These are phyloP conservation scores for Penicillium sp. DNA, from an alignment of 2,329 filamentous ascomycete genomes.

Conservation along the genomic window DNA sequence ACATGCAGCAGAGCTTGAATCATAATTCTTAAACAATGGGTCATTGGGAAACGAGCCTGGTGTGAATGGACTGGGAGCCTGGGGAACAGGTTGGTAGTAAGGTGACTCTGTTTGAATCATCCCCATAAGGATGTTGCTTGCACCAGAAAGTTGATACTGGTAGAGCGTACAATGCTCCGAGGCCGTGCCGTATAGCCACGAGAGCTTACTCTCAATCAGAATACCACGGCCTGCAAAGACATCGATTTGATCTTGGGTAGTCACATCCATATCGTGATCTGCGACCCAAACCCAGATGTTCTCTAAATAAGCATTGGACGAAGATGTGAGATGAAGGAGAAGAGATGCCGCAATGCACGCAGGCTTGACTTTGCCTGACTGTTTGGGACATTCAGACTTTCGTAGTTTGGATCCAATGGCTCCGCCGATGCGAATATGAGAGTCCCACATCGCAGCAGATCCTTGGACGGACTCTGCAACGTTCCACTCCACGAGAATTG, in stretches of 20 bases:
- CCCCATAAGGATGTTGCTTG: conserved; percentile 51
- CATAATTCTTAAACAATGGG: conserved; percentile 45
- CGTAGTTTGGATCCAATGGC: conserved; percentile 35
- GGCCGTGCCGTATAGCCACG: conserved; percentile 64
- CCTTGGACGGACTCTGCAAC: conserved; percentile 29
- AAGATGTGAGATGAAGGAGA: conserved; percentile 62
- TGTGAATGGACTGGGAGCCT: conserved; percentile 51
- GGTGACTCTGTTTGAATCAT: conserved; percentile 68
- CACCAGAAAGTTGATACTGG: conserved; percentile 64
- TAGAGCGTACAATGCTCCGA: conserved; percentile 68
- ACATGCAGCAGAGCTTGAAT: neutral
- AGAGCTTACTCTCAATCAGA: conserved; percentile 47
- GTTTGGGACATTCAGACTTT: conserved; percentile 29
- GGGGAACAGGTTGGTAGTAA: conserved; percentile 67
- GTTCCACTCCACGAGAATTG: conserved; percentile 39
- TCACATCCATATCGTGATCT: conserved; percentile 33
- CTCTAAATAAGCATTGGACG: conserved; percentile 41
- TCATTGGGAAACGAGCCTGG: conserved; percentile 46
- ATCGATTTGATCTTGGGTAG: conserved; percentile 60
- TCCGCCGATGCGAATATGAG: conserved; percentile 41
- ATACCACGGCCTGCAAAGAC: conserved; percentile 50
- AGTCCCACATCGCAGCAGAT: conserved; percentile 30
- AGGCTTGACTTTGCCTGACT: conserved; percentile 7
- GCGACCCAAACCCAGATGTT: conserved; percentile 36
- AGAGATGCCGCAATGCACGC: conserved; percentile 41